Base-by-base conservation (phyloP, 768 basidiomycete genomes). In the Mycena alexandri region DNA sequence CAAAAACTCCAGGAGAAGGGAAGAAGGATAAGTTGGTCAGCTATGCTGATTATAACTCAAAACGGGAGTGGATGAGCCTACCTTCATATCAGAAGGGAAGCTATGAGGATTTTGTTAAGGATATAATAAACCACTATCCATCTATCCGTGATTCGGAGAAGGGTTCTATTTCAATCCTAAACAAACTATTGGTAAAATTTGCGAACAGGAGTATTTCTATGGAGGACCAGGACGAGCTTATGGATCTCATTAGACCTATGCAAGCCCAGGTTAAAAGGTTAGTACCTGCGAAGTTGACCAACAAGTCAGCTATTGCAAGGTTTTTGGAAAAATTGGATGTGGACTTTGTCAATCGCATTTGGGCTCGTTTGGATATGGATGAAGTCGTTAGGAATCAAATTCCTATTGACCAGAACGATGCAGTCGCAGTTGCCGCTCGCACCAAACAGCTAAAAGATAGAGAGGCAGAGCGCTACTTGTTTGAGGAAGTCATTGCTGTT, bases 321-420 rank as follows among this genome's bases (percentile, higher is more conserved):
- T 53, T 53, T 22, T 7, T 53, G 10, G 52, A n/a, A 36, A 53
- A 53, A 36, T 36, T 53, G 52, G 52, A 53, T 53, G 14, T 16
- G 2, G 52, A 53, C 36, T 53, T 53, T 53, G 52, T 53, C 11
- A 53, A 33, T 24, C 17, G 33, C 19, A 53, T 53, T 17, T 53
- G 52, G 52, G 19, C 10, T 11, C 52, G 33, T n/a, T 53, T 53
- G 52, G 52, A 53, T 19, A 53, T 53, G 52, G 52, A 53, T 34
- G 52, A 53, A 36, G 52, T 53, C 5, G 33, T 53, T 17, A 9
- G 33, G 14, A 53, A 36, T 38, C 33, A 34, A 8, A 19, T 19
- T 53, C 17, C 52, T 38, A n/a, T 53, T 53, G 52, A 34, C 36
- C 17, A 29, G 5, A 19, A 36, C 36, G 33, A 51, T 29, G 29